Evolutionary conservation across 192 early-diverging fungal species (phyloP).

Genomic region (Podila horticola): DNA sequence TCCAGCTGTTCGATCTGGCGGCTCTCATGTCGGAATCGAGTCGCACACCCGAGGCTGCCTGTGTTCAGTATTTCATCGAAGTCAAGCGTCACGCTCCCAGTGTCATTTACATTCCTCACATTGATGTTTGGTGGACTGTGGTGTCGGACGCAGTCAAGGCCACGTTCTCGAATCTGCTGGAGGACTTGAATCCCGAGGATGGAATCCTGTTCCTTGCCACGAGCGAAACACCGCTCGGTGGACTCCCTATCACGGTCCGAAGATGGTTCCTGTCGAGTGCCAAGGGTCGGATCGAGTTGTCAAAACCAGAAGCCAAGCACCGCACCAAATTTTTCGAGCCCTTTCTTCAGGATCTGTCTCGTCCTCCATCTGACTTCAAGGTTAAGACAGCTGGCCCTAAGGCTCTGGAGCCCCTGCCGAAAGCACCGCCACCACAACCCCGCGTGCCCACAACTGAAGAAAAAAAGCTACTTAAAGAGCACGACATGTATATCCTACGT

Average conservation of each 20-base stretch:
- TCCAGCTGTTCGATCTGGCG: slow-evolving; percentile 66
- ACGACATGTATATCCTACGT: slow-evolving; percentile 60
- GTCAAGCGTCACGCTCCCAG: slow-evolving; percentile 68
- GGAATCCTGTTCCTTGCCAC: slow-evolving; percentile 68
- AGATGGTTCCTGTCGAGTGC: slow-evolving; percentile 43
- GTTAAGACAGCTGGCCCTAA: background rate
- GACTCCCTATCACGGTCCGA: slow-evolving; percentile 48
- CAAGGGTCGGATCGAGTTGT: slow-evolving; percentile 28
- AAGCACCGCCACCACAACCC: slow-evolving; percentile 62
- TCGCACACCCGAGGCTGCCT: slow-evolving; percentile 57
- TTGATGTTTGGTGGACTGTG: slow-evolving; percentile 61
- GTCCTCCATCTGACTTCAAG: slow-evolving; percentile 39
- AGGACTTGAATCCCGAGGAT: slow-evolving; percentile 55
- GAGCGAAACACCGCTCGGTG: slow-evolving; percentile 53
- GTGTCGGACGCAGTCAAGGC: slow-evolving; percentile 54
- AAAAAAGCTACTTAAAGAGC: slow-evolving; percentile 56
- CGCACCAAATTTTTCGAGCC: slow-evolving; percentile 32
- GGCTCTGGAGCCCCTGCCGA: slow-evolving; percentile 44
- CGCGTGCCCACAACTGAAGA: slow-evolving; percentile 61
- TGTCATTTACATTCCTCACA: slow-evolving; percentile 67
- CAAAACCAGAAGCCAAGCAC: slow-evolving; percentile 12
- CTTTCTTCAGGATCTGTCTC: slow-evolving; percentile 38
- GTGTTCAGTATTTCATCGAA: slow-evolving; percentile 67
- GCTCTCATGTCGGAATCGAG: slow-evolving; percentile 58
- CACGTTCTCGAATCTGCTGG: slow-evolving; percentile 61